A percentile compares a stretch with the other conserved stretches of the same genome.
phyloP scores from a whole-genome alignment of 345 rosid species.

The Mallotus nudiflorus region DNA sequence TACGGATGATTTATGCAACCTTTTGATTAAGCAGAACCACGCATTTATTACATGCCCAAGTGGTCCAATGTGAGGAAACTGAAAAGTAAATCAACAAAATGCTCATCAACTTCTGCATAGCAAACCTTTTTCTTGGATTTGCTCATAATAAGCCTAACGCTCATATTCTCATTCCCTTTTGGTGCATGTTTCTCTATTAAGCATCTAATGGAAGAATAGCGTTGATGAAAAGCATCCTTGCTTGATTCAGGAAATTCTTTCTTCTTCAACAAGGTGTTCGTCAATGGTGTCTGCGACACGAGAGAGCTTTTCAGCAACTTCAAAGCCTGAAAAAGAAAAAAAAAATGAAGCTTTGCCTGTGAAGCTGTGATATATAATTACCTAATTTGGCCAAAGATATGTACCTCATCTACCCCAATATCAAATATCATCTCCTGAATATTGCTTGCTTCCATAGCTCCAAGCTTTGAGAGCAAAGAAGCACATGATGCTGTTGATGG shows the following conservation, averaged over 20 bases:
- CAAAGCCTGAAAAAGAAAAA: constrained; percentile 24
- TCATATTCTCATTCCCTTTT: not conserved
- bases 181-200: no score
- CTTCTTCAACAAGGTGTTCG: constrained; percentile 14
- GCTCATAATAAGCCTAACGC: constrained; percentile 18
- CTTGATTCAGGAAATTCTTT: not conserved
- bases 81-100: constrained; percentile 32
- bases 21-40: not conserved
- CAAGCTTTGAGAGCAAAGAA: constrained; percentile 17
- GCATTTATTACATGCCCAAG: constrained; percentile 21
- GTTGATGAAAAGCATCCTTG: not conserved
- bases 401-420: no score
- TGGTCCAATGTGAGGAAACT: constrained; percentile 36
- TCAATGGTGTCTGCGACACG: constrained; percentile 19
- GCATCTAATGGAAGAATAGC: not conserved
- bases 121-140: constrained; percentile 28
- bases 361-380: no score
- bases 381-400: no score
- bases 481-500: constrained; percentile 1
- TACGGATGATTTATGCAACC: constrained; percentile 21
- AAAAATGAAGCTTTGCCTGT: no score
- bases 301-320: constrained; percentile 21
- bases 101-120: constrained; percentile 28
- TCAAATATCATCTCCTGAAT: constrained; percentile 9
- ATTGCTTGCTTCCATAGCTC: not conserved